Percentiles rank a stretch among this genome's conserved stretches.
These are phyloP conservation scores for Aspergillus incahuasiensis DNA, from an alignment of 495 filamentous ascomycete species.

Conservation along the genomic window DNA sequence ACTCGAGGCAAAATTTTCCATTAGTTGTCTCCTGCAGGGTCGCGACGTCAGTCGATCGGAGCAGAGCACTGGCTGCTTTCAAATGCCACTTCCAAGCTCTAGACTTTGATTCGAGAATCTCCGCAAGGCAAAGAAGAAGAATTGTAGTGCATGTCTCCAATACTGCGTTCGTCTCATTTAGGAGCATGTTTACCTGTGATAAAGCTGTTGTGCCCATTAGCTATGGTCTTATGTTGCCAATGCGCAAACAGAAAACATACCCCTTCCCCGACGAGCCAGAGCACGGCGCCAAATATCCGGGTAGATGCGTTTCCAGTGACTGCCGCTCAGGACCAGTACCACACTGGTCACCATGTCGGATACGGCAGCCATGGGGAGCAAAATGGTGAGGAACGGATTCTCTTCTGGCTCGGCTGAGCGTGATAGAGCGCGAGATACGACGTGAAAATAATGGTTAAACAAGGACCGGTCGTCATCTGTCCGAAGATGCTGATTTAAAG, in stretches of 20 bases:
- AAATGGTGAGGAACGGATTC: conserved; percentile 25
- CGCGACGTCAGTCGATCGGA: conserved; percentile 17
- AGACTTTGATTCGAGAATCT: conserved; percentile 25
- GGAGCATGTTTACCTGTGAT: too few relatives aligned
- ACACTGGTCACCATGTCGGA: conserved; percentile 27
- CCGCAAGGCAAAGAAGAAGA: conserved; percentile 25
- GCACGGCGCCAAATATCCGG: too few relatives aligned
- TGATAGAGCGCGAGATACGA: conserved; percentile 23
- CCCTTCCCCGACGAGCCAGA: too few relatives aligned
- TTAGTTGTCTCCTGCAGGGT: conserved; percentile 5
- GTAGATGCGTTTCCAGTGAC: too few relatives aligned
- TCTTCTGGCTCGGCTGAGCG: conserved; percentile 22
- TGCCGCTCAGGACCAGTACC: conserved; percentile 9
- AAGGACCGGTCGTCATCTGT: too few relatives aligned
- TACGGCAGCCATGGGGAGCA: conserved; percentile 24
- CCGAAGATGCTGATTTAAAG: too few relatives aligned
- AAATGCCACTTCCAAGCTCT: conserved; percentile 30
- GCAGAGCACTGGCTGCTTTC: conserved; percentile 26
- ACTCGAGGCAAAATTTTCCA: conserved; percentile 22
- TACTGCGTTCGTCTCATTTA: too few relatives aligned
- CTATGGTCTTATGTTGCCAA: too few relatives aligned
- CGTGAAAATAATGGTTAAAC: conserved; percentile 24
- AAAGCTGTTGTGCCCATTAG: too few relatives aligned
- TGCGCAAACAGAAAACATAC: too few relatives aligned
- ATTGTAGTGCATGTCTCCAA: too few relatives aligned